phyloP scores from a whole-genome alignment of 352 stramenopile species.

The Globisporangium spiculum region DNA sequence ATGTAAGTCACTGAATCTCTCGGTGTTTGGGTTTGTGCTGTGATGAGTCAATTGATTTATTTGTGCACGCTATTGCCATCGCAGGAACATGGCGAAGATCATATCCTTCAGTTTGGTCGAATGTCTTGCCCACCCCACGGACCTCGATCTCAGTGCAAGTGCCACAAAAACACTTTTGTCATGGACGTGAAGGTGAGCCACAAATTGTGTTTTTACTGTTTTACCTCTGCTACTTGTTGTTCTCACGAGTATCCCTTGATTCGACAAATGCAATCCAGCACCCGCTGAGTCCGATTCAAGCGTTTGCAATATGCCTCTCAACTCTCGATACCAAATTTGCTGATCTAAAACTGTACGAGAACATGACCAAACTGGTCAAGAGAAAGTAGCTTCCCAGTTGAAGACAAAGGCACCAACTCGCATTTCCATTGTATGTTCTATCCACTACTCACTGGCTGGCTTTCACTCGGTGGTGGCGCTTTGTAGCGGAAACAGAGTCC shows the following conservation, averaged over 20 bases:
- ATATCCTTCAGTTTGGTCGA: constrained; percentile 58
- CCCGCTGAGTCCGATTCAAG: constrained; percentile 80
- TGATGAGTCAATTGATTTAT: neutral
- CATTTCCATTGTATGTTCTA: neutral
- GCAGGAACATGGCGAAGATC: constrained; percentile 35
- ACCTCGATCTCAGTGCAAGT: constrained; percentile 50
- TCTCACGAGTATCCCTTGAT: neutral
- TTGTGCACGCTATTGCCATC: neutral
- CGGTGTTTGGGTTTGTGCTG: neutral
- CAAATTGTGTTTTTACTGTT: too few species aligned
- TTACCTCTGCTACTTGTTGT: neutral
- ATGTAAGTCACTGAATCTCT: constrained; percentile 51
- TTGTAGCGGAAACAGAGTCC: constrained; percentile 16
- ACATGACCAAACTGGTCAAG: constrained; percentile 37
- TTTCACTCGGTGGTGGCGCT: neutral
- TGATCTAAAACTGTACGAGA: constrained; percentile 47
- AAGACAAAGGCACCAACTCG: neutral
- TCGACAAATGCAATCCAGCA: constrained; percentile 26
- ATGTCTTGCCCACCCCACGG: constrained; percentile 54
- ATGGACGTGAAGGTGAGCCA: constrained; percentile 85
- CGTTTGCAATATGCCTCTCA: constrained; percentile 87
- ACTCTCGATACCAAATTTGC: constrained; percentile 82
- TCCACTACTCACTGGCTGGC: neutral
- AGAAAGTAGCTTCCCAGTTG: constrained; percentile 22
- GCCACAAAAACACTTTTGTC: constrained; percentile 89